phyloP scores from a whole-genome alignment of 1,139 yeast species.

The Meyerozyma sp. region DNA sequence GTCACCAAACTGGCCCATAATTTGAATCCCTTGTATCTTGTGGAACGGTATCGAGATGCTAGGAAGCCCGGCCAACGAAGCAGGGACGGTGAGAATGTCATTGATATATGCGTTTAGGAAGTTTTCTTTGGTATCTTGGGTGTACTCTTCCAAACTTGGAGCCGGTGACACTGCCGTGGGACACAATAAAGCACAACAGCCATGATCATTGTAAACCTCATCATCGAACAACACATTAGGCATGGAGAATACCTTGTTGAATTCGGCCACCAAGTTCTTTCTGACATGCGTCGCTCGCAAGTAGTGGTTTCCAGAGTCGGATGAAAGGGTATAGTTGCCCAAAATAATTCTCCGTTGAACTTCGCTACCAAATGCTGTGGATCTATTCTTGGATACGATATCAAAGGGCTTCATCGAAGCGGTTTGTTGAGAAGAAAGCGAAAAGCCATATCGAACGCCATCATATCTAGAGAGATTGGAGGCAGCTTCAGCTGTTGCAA shows the following conservation, averaged over 20 bases:
- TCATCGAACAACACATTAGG: slow-evolving; percentile 37
- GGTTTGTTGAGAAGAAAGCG: slow-evolving; percentile 14
- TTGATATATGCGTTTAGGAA: slow-evolving; percentile 66
- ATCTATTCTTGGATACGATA: slow-evolving; percentile 55
- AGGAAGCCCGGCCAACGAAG: slow-evolving; percentile 89
- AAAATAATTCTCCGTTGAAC: slow-evolving; percentile 77
- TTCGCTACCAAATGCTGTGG: slow-evolving; percentile 68
- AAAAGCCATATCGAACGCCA: slow-evolving; percentile 77
- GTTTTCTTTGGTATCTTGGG: slow-evolving; percentile 25
- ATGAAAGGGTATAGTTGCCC: slow-evolving; percentile 81
- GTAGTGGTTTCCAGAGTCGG: slow-evolving; percentile 75
- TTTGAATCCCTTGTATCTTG: slow-evolving; percentile 53
- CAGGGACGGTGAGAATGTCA: slow-evolving; percentile 85
- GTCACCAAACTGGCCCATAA: slow-evolving; percentile 83
- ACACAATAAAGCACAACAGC: slow-evolving; percentile 67
- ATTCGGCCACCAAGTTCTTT: slow-evolving; percentile 53
- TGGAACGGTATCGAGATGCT: slow-evolving; percentile 67
- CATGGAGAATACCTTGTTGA: slow-evolving; percentile 55
- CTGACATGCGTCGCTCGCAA: slow-evolving; percentile 71
- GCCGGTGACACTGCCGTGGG: slow-evolving; percentile 71
- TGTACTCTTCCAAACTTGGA: slow-evolving; percentile 42
- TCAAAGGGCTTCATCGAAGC: slow-evolving; percentile 11
- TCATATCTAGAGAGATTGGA: slow-evolving; percentile 88
- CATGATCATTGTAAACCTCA: slow-evolving; percentile 13
- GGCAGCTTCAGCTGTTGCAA: slow-evolving; percentile 92